Conservation (phyloP, 768 basidiomycete species). For the Termitomyces sp. region DNA sequence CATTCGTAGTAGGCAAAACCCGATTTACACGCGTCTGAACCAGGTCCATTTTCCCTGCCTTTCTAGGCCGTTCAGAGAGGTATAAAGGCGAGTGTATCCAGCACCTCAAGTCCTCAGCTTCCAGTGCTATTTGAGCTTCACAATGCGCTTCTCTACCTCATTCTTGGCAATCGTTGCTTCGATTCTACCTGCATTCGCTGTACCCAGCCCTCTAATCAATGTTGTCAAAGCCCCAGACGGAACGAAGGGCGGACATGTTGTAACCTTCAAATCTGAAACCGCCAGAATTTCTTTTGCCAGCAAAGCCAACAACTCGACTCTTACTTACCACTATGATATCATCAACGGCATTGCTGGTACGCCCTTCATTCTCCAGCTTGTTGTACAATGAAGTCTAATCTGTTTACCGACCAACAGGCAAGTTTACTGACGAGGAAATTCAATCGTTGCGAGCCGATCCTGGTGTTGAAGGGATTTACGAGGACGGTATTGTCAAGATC, state of each 20-base stretch:
- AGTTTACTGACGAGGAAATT: neutral
- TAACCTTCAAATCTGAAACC: neutral
- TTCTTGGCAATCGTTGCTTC: neutral
- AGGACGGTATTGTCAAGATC: neutral
- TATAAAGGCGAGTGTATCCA: too few species aligned
- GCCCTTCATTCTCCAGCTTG: neutral
- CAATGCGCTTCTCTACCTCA: neutral
- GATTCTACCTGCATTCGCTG: neutral
- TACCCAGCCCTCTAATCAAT: neutral
- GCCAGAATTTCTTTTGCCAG: neutral
- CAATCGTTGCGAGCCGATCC: neutral
- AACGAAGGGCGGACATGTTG: neutral
- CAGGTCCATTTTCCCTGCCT: too few species aligned
- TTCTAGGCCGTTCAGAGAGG: too few species aligned
- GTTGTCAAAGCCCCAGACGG: neutral
- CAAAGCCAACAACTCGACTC: neutral
- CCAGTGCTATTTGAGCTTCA: neutral
- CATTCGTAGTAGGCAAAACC: too few species aligned
- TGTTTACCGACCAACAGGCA: neutral
- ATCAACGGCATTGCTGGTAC: neutral
- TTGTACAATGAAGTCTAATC: neutral
- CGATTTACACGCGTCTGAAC: too few species aligned
- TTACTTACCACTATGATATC: neutral
- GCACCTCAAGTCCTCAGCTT: too few species aligned
- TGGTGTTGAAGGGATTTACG: neutral